Conservation (phyloP, 164 flowering plant genomes). For the Stephania japonica region DNA sequence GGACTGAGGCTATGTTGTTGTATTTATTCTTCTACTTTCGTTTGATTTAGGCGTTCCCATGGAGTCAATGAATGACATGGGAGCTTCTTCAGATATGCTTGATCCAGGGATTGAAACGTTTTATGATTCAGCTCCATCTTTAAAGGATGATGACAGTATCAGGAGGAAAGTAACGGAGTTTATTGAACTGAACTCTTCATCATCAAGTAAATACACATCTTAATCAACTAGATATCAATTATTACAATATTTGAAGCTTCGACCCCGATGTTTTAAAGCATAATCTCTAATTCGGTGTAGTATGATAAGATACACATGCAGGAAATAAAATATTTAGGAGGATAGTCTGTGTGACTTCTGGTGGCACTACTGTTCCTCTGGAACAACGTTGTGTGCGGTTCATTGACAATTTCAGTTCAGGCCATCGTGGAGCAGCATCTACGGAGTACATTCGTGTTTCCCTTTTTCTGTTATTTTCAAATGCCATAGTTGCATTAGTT, state of each 20-base stretch:
- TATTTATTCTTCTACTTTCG: too few relatives aligned
- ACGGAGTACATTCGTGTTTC: conserved; percentile 59
- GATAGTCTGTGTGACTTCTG: conserved; percentile 87
- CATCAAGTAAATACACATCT: conserved; percentile 32
- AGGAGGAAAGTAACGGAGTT: conserved; percentile 39
- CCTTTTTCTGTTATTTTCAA: not conserved
- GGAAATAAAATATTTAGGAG: conserved; percentile 32
- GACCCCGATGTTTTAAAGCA: not conserved
- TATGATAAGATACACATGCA: conserved; percentile 16
- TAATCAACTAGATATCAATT: not conserved
- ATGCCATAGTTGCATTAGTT: not conserved
- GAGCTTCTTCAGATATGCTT: conserved; percentile 18
- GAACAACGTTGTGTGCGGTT: conserved; percentile 87
- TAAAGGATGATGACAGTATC: conserved; percentile 36
- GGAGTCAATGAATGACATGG: conserved; percentile 24
- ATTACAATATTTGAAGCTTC: not conserved
- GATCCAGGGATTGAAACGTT: conserved; percentile 41
- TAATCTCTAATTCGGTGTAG: conserved; percentile 3
- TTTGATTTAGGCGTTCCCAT: conserved; percentile 15
- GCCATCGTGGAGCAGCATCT: conserved; percentile 89
- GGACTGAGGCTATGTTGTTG: too few relatives aligned
- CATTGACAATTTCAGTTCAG: conserved; percentile 96
- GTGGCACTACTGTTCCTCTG: conserved; percentile 92
- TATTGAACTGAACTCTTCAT: conserved; percentile 32
- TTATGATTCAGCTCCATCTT: conserved; percentile 76